Conservation (phyloP, 768 basidiomycete genomes). For the Melanogaster broomeanus region DNA sequence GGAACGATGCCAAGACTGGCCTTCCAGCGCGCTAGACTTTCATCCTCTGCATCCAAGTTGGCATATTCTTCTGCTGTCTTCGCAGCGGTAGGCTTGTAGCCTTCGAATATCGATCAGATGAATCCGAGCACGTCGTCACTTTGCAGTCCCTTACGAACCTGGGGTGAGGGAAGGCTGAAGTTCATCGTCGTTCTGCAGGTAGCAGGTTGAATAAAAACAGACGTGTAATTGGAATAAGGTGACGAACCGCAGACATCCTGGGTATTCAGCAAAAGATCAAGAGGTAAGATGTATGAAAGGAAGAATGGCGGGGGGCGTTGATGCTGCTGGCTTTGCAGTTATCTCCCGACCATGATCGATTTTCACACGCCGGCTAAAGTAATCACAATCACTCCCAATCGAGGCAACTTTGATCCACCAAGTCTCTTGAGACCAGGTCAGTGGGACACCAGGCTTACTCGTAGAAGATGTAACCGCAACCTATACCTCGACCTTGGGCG, state of each 20-base stretch:
- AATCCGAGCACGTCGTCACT: conserved; percentile 3
- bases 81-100: conserved; percentile 70
- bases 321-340: conserved; percentile 20
- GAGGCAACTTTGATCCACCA: too few species aligned
- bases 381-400: too few species aligned
- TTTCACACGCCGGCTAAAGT: conserved; percentile 58
- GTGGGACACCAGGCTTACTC: too few species aligned
- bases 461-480: too few species aligned
- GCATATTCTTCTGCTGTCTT: conserved; percentile 84
- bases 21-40: conserved; percentile 95
- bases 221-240: background rate
- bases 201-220: conserved; percentile 3
- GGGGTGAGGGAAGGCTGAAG: conserved; percentile 67
- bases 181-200: conserved; percentile 61
- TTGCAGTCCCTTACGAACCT: conserved; percentile 42
- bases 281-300: conserved; percentile 2
- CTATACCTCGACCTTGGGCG: too few species aligned
- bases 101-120: conserved; percentile 40
- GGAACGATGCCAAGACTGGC: conserved; percentile 84
- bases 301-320: conserved; percentile 15
- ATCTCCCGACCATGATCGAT: conserved; percentile 42
- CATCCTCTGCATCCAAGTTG: conserved; percentile 84
- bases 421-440: too few species aligned
- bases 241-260: conserved; percentile 57
- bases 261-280: conserved; percentile 3